A percentile compares a stretch with the other conserved stretches of the same genome.
Conservation (phyloP, 768 basidiomycete genomes). For the Boletus tomentosulus region DNA sequence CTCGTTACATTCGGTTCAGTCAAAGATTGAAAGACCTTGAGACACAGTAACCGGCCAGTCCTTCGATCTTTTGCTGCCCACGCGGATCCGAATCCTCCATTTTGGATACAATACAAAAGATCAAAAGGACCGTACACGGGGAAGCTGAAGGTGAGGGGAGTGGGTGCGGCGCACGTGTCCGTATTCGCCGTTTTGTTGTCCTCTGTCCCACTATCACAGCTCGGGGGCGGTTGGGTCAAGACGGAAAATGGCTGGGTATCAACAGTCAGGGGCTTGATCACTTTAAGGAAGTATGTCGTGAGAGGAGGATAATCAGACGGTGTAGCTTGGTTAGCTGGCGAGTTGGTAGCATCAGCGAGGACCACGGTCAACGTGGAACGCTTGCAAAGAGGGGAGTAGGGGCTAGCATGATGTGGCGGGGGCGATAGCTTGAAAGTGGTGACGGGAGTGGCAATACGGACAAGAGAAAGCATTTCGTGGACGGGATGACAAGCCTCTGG, state of each 20-base stretch:
- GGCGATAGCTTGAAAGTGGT: conserved; percentile 3
- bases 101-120: conserved; percentile 13
- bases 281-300: neutral
- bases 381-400: conserved; percentile 2
- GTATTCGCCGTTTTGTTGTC: neutral
- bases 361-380: neutral
- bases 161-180: neutral
- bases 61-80: conserved; percentile 21
- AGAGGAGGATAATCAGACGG: neutral
- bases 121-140: conserved; percentile 27
- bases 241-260: neutral
- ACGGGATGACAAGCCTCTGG: neutral
- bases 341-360: conserved; percentile 1
- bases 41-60: conserved; percentile 35
- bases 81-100: conserved; percentile 18
- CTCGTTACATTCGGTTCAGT: conserved; percentile 1
- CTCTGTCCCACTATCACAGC: neutral
- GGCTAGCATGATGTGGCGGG: neutral
- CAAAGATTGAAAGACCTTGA: conserved; percentile 33
- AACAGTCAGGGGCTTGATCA: neutral
- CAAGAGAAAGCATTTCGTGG: conserved; percentile 11
- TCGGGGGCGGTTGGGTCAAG: neutral
- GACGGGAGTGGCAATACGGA: conserved; percentile 3
- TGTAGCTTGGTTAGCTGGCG: neutral
- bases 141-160: conserved; percentile 8